Evolutionary conservation across 345 rosid species (phyloP), one percentile per base, ranked within the genome.

Genomic region (Heritiera littoralis): DNA sequence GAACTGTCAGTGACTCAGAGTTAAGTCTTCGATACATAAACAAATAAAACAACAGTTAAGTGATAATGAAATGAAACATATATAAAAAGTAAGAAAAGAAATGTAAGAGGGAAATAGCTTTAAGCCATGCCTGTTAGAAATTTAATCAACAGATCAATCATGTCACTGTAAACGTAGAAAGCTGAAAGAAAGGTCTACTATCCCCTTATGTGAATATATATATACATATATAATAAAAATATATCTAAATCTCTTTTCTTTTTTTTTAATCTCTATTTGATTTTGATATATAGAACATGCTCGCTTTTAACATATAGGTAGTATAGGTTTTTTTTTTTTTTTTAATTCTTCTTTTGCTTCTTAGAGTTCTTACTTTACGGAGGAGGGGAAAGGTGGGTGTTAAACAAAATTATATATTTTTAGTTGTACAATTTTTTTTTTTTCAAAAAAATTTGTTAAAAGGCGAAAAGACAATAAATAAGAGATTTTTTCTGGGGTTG

Each of bases 121-220:
- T 89, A 67, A 60, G 78, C 74, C 83, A 80, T 80, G 60, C 82
- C 64, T 68, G 60, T 75, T 73, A 40, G 14, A 60, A 81, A 64
- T 40, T 78, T 76, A 87, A 84, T 86, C 89, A 87, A 83, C 80
- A 86, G 58, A 82, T 86, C 87, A 83, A 86, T 90, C 89, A 88
- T 87, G 69, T 75, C 84, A 68, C 78, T 69, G 80, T 86, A 81
- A 87, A 84, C 60, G 49, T 69, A 66, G 68, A 83, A 87, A 84
- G 85, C 74, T 79, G 77, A 56, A 56, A 74, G 66, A 76, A 56
- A 52, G 48, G 23, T 81, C 74, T 66, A 30, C 52, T 40, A 13
- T 28, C 74, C 85, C 79, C 81, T 76, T 77, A 74, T 80, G 70
- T 72, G 38, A 80, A 48, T 43, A 43, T 43, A 5, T 65, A 48